Percentiles rank a stretch among this genome's conserved stretches.
Conservation (phyloP, 495 filamentous ascomycete species). For the Aspergillus olivimuriae region DNA sequence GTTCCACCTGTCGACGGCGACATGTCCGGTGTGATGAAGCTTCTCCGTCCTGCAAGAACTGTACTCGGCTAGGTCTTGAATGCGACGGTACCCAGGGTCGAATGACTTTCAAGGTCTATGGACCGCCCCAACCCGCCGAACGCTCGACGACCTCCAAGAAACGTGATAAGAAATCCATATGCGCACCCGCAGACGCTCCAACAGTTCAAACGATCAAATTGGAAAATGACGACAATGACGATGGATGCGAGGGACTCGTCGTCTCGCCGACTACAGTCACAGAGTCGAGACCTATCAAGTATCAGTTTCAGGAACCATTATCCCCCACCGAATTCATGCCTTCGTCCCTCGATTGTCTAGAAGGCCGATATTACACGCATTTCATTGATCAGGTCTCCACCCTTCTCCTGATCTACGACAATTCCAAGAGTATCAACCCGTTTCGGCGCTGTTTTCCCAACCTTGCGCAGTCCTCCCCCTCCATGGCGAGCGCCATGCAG, state of each 20-base stretch:
- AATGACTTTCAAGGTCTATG: conserved; percentile 41
- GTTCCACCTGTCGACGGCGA: conserved; percentile 36
- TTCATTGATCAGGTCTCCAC: conserved; percentile 35
- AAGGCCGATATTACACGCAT: conserved; percentile 32
- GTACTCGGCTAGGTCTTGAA: conserved; percentile 29
- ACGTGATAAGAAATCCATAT: conserved; percentile 16
- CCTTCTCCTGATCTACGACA: conserved; percentile 35
- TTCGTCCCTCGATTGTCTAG: conserved; percentile 19
- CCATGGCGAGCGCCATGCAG: conserved; percentile 38
- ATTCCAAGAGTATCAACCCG: conserved; percentile 29
- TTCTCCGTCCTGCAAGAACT: conserved; percentile 37
- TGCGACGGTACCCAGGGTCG: conserved; percentile 35
- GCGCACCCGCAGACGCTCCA: no score
- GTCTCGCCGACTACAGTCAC: conserved; percentile 18
- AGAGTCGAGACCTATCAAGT: conserved; percentile 10
- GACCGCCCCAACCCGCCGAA: conserved; percentile 16
- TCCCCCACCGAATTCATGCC: conserved; percentile 16
- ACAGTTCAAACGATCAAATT: conserved; percentile 13
- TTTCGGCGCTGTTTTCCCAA: conserved; percentile 33
- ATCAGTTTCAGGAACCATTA: conserved; percentile 23
- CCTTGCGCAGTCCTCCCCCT: conserved; percentile 29
- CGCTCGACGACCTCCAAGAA: conserved; percentile 14
- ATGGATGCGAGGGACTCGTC: conserved; percentile 11
- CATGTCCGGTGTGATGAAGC: conserved; percentile 42
- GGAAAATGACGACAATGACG: conserved; percentile 10